phyloP scores from a whole-genome alignment of 2,329 filamentous ascomycete species.

The Diplodia scrobiculata region DNA sequence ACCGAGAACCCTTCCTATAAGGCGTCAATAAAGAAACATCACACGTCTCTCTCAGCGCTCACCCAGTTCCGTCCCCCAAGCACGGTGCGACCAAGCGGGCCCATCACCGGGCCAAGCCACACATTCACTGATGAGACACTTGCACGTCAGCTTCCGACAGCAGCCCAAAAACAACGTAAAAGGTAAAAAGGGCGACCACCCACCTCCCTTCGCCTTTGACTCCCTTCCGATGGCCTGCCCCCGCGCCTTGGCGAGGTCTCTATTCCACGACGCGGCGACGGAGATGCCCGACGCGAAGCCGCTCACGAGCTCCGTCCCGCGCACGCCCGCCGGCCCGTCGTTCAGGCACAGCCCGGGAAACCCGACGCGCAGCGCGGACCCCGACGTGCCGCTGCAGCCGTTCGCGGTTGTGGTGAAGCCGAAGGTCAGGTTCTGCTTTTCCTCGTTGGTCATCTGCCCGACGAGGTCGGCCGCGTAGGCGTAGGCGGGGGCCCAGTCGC shows the following conservation, averaged over 20 bases:
- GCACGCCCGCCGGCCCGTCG: constrained; percentile 46
- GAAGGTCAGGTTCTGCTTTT: constrained; percentile 45
- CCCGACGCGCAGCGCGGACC: constrained; percentile 37
- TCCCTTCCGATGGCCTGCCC: constrained; percentile 44
- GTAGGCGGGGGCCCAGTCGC: constrained; percentile 46
- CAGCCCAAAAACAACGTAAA: too few species aligned
- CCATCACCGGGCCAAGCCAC: constrained; percentile 12
- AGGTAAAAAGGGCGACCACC: constrained; percentile 30
- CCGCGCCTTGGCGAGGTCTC: constrained; percentile 40
- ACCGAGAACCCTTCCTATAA: constrained; percentile 49
- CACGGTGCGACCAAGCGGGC: constrained; percentile 43
- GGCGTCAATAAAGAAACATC: too few species aligned
- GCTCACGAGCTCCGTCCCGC: constrained; percentile 43
- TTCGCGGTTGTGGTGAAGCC: constrained; percentile 40
- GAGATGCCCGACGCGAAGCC: constrained; percentile 46
- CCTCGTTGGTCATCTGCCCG: constrained; percentile 44
- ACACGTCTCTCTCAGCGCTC: background rate
- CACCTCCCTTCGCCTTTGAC: constrained; percentile 48
- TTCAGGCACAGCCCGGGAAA: constrained; percentile 47
- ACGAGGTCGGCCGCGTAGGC: constrained; percentile 46
- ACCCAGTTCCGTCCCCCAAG: constrained; percentile 44
- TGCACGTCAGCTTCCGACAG: too few species aligned
- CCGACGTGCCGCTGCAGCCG: constrained; percentile 14
- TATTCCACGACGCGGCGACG: constrained; percentile 45
- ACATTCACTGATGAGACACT: background rate